phyloP scores from a whole-genome alignment of 176 grass and related monocot species.

The Triticum monococcum region DNA sequence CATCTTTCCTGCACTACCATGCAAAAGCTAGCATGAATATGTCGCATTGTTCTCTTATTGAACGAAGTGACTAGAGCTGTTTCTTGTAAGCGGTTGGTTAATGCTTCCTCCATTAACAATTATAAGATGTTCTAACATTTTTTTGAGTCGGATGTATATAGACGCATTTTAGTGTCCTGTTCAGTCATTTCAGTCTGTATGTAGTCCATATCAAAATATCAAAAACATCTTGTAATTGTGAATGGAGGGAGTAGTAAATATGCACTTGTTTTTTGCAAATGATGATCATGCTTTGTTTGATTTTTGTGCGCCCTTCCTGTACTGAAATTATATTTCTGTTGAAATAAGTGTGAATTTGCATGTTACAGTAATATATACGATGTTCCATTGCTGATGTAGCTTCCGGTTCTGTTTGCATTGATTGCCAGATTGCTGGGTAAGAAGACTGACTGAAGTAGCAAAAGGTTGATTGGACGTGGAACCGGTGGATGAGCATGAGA shows the following conservation, averaged over 20 bases:
- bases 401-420: neutral
- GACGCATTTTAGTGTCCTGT: too few species aligned
- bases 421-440: slow-evolving; percentile 18
- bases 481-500: too few species aligned
- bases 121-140: too few species aligned
- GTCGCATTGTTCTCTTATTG: too few species aligned
- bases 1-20: neutral
- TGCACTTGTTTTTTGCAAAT: neutral
- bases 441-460: neutral
- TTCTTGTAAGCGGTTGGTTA: neutral
- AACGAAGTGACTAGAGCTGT: neutral
- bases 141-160: too few species aligned
- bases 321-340: neutral
- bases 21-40: neutral
- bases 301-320: neutral
- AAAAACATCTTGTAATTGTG: too few species aligned
- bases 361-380: neutral
- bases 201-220: too few species aligned
- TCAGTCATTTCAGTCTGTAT: too few species aligned
- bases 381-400: neutral
- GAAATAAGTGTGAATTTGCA: neutral
- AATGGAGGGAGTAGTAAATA: neutral
- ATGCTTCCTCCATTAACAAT: too few species aligned
- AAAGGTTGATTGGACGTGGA: too few species aligned
- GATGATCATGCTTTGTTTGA: neutral